Evolutionary conservation across 129 eudicot species (phyloP).

Genomic region (Oenanthe sinensis): DNA sequence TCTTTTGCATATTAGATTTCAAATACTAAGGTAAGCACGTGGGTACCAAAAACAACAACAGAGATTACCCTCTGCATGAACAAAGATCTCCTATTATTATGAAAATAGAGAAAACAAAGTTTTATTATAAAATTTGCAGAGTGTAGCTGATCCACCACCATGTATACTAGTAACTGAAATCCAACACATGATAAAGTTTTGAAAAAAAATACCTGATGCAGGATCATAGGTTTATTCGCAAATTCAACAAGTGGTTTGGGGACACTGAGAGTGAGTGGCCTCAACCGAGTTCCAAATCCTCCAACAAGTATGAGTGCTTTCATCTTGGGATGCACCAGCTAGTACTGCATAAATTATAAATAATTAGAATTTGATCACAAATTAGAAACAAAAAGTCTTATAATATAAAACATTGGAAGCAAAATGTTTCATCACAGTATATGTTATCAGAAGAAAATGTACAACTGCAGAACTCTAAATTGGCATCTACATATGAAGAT

Average conservation of each 20-base stretch:
- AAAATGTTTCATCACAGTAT: conserved; percentile 19
- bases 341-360: conserved; percentile 6
- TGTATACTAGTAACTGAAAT: neutral
- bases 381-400: conserved; percentile 21
- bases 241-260: conserved; percentile 99
- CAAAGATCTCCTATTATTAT: neutral
- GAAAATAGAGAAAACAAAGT: neutral
- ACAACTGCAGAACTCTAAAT: conserved; percentile 24
- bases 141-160: neutral
- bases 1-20: neutral
- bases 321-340: conserved; percentile 39
- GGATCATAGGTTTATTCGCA: conserved; percentile 96
- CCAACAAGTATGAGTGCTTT: conserved; percentile 99
- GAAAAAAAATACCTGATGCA: conserved; percentile 65
- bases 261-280: conserved; percentile 87
- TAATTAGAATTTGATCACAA: conserved; percentile 15
- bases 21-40: neutral
- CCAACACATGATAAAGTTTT: neutral
- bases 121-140: neutral
- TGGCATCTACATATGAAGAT: neutral
- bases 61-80: neutral
- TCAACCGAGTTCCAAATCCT: conserved; percentile 93
- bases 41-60: conserved; percentile 1
- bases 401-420: conserved; percentile 1
- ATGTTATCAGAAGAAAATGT: conserved; percentile 26